These are phyloP conservation scores for Fonsecaea nubica DNA, from an alignment of 2,329 filamentous ascomycete genomes.

Conservation along the genomic window DNA sequence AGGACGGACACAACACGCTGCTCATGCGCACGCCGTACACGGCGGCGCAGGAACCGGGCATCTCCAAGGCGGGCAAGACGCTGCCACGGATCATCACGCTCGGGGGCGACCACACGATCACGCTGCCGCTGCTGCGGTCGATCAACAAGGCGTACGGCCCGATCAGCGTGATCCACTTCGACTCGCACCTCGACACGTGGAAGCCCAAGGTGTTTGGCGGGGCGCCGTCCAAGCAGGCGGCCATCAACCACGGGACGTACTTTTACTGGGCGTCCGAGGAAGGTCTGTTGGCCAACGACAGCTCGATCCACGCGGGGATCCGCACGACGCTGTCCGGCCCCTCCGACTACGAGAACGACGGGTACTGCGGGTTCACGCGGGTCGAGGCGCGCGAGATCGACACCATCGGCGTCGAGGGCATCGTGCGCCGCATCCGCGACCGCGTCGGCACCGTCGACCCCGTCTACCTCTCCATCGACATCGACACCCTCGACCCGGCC, in stretches of 20 bases:
- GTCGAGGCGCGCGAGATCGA: constrained; percentile 77
- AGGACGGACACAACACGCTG: constrained; percentile 80
- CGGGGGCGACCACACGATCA: constrained; percentile 54
- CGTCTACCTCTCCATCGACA: constrained; percentile 84
- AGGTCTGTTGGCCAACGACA: constrained; percentile 79
- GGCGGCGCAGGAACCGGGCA: constrained; percentile 69
- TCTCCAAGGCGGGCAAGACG: constrained; percentile 74
- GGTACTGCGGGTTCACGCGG: constrained; percentile 83
- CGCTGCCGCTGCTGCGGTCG: constrained; percentile 60
- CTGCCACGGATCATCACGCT: constrained; percentile 82
- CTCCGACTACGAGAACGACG: constrained; percentile 83
- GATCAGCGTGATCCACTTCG: constrained; percentile 69
- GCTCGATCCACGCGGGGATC: constrained; percentile 86
- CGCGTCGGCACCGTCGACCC: constrained; percentile 75
- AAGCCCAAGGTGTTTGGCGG: constrained; percentile 86
- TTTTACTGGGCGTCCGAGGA: constrained; percentile 84
- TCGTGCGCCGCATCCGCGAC: constrained; percentile 77
- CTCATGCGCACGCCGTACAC: constrained; percentile 74
- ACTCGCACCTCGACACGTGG: constrained; percentile 70
- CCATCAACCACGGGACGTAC: constrained; percentile 87
- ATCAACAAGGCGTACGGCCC: constrained; percentile 71
- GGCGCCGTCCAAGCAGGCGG: constrained; percentile 74
- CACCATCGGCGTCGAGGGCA: constrained; percentile 72
- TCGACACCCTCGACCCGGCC: constrained; percentile 85
- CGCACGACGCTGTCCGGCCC: constrained; percentile 79